Evolutionary conservation across 495 filamentous ascomycete genomes (phyloP), one percentile per base, ranked within the genome.

Genomic region (Pyrenula massariospora): DNA sequence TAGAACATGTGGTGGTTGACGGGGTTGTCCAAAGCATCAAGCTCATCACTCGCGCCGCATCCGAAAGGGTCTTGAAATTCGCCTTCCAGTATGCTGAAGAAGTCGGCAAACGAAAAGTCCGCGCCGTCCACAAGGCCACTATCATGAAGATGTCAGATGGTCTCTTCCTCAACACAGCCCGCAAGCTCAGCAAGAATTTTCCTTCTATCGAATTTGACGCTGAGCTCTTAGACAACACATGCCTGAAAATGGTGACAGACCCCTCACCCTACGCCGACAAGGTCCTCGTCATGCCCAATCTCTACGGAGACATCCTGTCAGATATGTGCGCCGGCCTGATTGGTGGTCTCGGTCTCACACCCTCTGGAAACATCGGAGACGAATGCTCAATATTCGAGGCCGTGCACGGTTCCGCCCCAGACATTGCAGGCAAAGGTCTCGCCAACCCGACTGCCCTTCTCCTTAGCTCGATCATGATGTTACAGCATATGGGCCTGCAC

Each of bases 101-200:
- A 54, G 87, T 96, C 60, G 88, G 90, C 66, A 87, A 87, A 78
- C 87, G 83, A 69, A 96, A 96, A 84, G 93, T 98, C 59, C 87
- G 93, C 60, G 92, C 86, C 47, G 93, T 97, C 54, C 92, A 97
- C 83, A 97, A 97, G 83, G 93, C 92, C 66, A 98, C 94, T 65
- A 98, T 97, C 79, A 97, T 97, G 93, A 98, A 98, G 85, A 97
- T 97, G 94, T 86, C 81, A 72, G 93, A 98, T 73, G 93, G 93
- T 74, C 87, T 98, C 53, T 98, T 98, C 85, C 79, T 97, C 57
- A 86, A 80, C 71, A 86, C 82, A 54, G 94, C 90, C 63, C 76
- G 84, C 25, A 78, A 90, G 23, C 77, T 98, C 66, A 75, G 88
- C 70, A 91, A 96, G 83, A 90, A 96, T 62, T 97, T 88, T 83